Evolutionary conservation across 495 filamentous ascomycete genomes (phyloP).

Genomic region (Margaritispora aquatica): DNA sequence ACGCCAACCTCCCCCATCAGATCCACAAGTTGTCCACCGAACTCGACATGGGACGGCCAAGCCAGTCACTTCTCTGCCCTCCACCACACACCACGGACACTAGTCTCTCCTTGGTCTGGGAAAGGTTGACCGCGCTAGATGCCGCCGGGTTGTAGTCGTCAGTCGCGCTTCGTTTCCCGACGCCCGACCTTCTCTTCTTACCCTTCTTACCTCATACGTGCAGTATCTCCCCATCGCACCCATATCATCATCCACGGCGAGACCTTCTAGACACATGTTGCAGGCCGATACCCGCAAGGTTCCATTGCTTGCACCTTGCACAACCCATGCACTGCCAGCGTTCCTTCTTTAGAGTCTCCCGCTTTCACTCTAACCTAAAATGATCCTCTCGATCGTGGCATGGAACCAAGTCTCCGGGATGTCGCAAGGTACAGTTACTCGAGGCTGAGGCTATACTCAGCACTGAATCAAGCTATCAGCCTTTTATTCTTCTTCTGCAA

Average conservation of each 20-base stretch:
- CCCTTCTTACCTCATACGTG: background rate
- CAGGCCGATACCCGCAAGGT: background rate
- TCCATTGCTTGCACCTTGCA: background rate
- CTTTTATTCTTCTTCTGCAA: slow-evolving; percentile 8
- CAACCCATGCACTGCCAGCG: background rate
- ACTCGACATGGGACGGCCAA: background rate
- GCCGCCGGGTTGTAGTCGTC: no score
- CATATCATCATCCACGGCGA: background rate
- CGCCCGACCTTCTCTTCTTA: slow-evolving; percentile 6
- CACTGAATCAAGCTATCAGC: slow-evolving; percentile 20
- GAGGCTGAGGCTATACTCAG: slow-evolving; percentile 24
- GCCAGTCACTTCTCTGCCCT: background rate
- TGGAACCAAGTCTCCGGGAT: background rate
- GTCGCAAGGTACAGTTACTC: slow-evolving; percentile 9
- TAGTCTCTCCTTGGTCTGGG: background rate
- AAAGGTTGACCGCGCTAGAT: background rate
- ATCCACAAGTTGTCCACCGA: background rate
- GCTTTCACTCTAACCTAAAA: background rate
- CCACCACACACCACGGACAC: background rate
- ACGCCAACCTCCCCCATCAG: background rate
- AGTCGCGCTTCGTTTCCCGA: background rate
- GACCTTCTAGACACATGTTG: background rate
- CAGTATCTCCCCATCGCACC: background rate
- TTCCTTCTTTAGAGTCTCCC: slow-evolving; percentile 10
- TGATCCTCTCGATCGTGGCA: background rate